Base-by-base conservation (phyloP, 2,329 filamentous ascomycete species). In the Xylaria sp. region DNA sequence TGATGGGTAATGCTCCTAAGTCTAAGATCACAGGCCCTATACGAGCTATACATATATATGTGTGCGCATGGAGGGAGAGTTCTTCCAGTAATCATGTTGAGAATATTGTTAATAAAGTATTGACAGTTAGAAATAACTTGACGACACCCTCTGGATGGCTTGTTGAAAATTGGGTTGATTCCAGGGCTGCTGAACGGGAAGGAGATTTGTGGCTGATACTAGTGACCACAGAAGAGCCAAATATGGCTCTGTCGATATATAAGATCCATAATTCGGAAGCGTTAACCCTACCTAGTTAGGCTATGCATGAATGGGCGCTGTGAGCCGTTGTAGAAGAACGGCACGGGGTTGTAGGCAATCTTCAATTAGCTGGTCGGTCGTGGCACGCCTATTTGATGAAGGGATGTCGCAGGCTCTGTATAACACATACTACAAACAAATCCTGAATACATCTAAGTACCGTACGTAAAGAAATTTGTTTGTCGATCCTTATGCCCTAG, bases 201-300 rank as follows among this genome's bases (percentile, higher is more conserved):
- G 38, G 11, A 49, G n/a, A 17, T 31, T 28, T 56, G 38, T 11
- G 15, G 49, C 57, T 42, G 31, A 33, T 56, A 54, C 10, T 42
- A 36, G 48, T 36, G n/a, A 44, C 3, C 23, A 36, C 33, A 36
- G 31, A 38, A 17, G 36, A 28, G 15, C 11, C 38, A n/a, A 48
- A 13, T 7, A n/a, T 26, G 38, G 28, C n/a, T 4, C 51, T 26
- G 11, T 57, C 36, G 13, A 57, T 28, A 48, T 48, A 38, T 7
- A n/a, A 56, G 53, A 33, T 15, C 20, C 33, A 38, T 36, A 38
- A 20, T 38, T 28, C 20, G 26, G 61, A 38, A 28, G 36, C n/a
- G 36, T 63, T 63, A 48, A n/a, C 49, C 48, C 2, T 54, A 23
- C 20, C 40, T 26, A 15, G 49, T 63, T 57, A 48, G 61, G 20